A percentile compares a stretch with the other conserved stretches of the same genome.
Evolutionary conservation across 345 rosid genomes (phyloP).

Genomic region (Pugionium dolabratum): DNA sequence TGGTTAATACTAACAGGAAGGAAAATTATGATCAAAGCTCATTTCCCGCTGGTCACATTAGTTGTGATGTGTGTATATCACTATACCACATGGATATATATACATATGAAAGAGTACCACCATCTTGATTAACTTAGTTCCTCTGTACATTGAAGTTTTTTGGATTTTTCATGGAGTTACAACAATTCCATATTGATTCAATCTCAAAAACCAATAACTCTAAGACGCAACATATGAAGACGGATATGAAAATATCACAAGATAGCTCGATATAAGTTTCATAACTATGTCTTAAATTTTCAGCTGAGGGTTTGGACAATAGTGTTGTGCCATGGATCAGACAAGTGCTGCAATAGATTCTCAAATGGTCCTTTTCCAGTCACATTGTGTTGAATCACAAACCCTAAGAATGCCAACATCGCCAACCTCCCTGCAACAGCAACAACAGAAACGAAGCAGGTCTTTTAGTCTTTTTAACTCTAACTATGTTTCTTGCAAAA

Average conservation of each 20-base stretch:
- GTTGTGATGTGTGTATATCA: slow-evolving; percentile 3
- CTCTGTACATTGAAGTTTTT: slow-evolving; percentile 51
- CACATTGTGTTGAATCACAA: slow-evolving; percentile 85
- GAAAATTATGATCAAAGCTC: slow-evolving; percentile 54
- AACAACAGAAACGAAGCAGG: background rate
- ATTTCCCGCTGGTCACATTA: slow-evolving; percentile 34
- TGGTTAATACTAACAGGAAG: no score
- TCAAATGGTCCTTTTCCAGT: slow-evolving; percentile 96
- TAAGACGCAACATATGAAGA: slow-evolving; percentile 34
- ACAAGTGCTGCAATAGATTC: slow-evolving; percentile 86
- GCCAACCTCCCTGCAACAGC: slow-evolving; percentile 86
- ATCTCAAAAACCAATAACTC: slow-evolving; percentile 41
- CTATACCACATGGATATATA: background rate
- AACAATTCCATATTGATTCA: slow-evolving; percentile 14
- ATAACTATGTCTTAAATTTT: slow-evolving; percentile 8
- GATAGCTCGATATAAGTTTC: slow-evolving; percentile 15
- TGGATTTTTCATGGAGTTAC: slow-evolving; percentile 37
- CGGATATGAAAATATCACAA: slow-evolving; percentile 17
- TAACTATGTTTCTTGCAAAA: slow-evolving; percentile 6
- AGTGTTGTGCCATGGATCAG: slow-evolving; percentile 99
- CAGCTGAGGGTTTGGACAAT: slow-evolving; percentile 66
- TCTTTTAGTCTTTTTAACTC: background rate
- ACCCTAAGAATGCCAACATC: slow-evolving; percentile 93
- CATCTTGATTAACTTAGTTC: slow-evolving; percentile 41
- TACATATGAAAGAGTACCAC: slow-evolving; percentile 16